Evolutionary conservation across 2,329 filamentous ascomycete species (phyloP), one percentile per base, ranked within the genome.

Genomic region (Coniochaeta hoffmannii): DNA sequence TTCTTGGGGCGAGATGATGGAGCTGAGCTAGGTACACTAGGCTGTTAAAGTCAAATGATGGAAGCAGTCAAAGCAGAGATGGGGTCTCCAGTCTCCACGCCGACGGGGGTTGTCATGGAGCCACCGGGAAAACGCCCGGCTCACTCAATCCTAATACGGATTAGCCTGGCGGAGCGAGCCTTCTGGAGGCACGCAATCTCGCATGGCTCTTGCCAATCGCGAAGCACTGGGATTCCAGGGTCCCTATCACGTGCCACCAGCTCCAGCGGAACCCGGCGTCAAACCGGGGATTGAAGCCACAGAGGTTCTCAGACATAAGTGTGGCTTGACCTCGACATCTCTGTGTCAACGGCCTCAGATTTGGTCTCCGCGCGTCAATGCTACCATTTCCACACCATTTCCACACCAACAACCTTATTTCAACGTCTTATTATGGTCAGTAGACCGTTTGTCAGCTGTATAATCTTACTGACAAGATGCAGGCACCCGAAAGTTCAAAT

Each of bases 401-500:
- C 50, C 34, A 34, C 53, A 30, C 35, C 50, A 24, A 55, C 12
- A 28, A 15, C 54, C 53, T 55, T 22, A 55, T 57, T 52, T 30
- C 32, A 49, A 26, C 53, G 46, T 36, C 31, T 53, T 24, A 19
- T 14, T 53, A 50, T 65, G 63, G 63, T 65, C 59, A 50, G 58
- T 51, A 1, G 5, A 50, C 9, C 4, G 1, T 10, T 15, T 32
- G 4, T 34, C 15, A 10, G 19, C 26, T 52, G 49, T 11, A 4
- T 15, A 19, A n/a, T 50, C 31, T 56, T 50, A 34, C 52, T 59
- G n/a, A 63, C 46, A 17, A 8, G 7, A n/a, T 22, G 3, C 11
- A 68, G 66, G 59, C 64, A 26, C 62, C 63, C 5, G 55, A 60
- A 26, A 57, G 58, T 24, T 58, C 64, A 38, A 64, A 65, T 53